Evolutionary conservation across 1,284 basidiomycete species (phyloP), one percentile per base, ranked within the genome.

Genomic region (Malassezia japonica): DNA sequence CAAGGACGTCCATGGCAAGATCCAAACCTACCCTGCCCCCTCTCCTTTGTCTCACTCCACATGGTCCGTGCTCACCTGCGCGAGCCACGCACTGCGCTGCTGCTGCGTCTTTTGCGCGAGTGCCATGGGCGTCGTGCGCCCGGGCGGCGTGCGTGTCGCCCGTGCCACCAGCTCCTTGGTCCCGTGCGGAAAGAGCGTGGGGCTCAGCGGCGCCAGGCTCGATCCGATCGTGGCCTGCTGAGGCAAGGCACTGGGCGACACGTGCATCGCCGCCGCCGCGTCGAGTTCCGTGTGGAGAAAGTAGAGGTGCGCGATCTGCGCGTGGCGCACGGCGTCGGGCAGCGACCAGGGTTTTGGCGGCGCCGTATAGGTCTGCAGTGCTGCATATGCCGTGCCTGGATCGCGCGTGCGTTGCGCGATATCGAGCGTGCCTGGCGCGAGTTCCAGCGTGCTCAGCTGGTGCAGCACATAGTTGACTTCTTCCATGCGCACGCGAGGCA

Each of bases 381-480:
- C 25, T 2, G 12, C 40, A 32, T 24, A 29, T 16, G 16, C 28
- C 16, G 25, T 6, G 9, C 12, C 20, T 12, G 40, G 40, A 32
- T 42, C 40, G 1, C n/a, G 25, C 13, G 40, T 29, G 10, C 40
- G 40, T 3, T 29, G 21, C 16, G 40, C 40, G 18, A 42, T 28
- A n/a, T 16, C 16, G 5, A 42, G n/a, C 5, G 27, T 13, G 7
- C 40, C 40, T 13, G 8, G 40, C 1, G 28, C 9, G 4, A 42
- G 27, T 2, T 21, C 27, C 15, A 34, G 28, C 1, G 32, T 6
- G n/a, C 10, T 12, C 9, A 44, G 29, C 10, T 34, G 10, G 5
- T 29, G 24, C 18, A 95, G 76, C 7, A 91, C 80, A 64, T 87
- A 92, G 1, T 89, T 74, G 13, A 96, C 72, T 67, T 96, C 91